Conservation (phyloP, 108 stramenopile genomes). For the Cyclotella baltica region DNA sequence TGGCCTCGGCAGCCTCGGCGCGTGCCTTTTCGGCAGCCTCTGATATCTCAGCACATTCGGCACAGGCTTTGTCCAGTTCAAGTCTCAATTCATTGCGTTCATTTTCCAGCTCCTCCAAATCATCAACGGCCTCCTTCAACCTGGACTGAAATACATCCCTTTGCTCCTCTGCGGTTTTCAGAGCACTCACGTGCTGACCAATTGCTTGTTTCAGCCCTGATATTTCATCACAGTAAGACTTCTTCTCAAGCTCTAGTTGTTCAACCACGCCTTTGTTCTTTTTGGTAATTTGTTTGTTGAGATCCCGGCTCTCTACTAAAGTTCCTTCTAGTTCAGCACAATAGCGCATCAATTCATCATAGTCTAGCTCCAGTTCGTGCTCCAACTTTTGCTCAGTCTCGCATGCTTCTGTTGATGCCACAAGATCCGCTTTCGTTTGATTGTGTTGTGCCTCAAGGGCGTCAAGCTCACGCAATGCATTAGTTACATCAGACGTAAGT, state of each 20-base stretch:
- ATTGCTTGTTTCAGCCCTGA: not conserved
- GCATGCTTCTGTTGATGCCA: slow-evolving; percentile 2
- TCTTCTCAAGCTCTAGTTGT: slow-evolving; percentile 15
- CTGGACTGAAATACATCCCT: slow-evolving; percentile 42
- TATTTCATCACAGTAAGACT: not conserved
- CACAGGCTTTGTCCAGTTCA: slow-evolving; percentile 19
- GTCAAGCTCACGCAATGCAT: slow-evolving; percentile 30
- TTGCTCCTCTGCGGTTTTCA: slow-evolving; percentile 26
- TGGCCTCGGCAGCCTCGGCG: too few species aligned
- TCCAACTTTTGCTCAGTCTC: slow-evolving; percentile 21
- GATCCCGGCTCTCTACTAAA: slow-evolving; percentile 2
- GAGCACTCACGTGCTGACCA: not conserved
- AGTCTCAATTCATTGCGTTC: slow-evolving; percentile 36
- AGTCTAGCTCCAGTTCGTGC: slow-evolving; percentile 28
- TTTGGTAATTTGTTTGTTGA: not conserved
- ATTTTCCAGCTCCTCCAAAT: slow-evolving; percentile 46
- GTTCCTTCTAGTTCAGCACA: slow-evolving; percentile 17
- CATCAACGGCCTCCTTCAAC: slow-evolving; percentile 50
- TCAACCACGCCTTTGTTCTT: not conserved
- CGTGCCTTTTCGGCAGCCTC: too few species aligned
- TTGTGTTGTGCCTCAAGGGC: slow-evolving; percentile 37
- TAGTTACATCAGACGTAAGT: slow-evolving; percentile 31
- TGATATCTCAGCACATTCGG: too few species aligned
- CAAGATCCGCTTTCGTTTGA: slow-evolving; percentile 33
- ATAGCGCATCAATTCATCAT: slow-evolving; percentile 39